A percentile compares a stretch with the other conserved stretches of the same genome.
These are phyloP conservation scores for Fusarium udum DNA, from an alignment of 2,329 filamentous ascomycete species.

Conservation along the genomic window DNA sequence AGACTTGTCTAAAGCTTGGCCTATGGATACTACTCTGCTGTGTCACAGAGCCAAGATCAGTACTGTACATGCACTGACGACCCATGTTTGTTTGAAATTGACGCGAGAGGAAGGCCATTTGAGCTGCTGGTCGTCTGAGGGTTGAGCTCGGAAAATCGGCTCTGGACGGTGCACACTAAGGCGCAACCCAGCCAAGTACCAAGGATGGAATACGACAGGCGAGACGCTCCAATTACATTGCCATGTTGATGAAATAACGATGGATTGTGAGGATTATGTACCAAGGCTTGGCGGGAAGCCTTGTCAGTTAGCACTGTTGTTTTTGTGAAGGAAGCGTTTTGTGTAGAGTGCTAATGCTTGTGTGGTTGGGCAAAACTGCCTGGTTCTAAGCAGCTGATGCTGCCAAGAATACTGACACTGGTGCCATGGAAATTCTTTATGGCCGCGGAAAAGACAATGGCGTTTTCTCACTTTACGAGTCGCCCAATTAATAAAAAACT, in stretches of 20 bases:
- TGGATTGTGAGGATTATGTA: background rate
- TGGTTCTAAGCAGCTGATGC: background rate
- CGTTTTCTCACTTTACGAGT: constrained; percentile 7
- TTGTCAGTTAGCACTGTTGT: background rate
- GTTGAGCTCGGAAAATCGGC: constrained; percentile 32
- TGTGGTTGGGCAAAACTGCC: background rate
- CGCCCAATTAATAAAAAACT: constrained; percentile 9
- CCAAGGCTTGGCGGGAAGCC: constrained; percentile 1
- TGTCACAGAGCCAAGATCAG: constrained; percentile 19
- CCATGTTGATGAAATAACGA: background rate
- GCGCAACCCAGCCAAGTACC: constrained; percentile 9
- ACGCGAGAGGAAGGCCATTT: constrained; percentile 9
- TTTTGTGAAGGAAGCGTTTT: background rate
- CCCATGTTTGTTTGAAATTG: constrained; percentile 20
- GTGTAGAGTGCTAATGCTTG: background rate
- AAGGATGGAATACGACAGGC: constrained; percentile 12
- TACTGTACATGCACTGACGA: background rate
- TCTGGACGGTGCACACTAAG: constrained; percentile 19
- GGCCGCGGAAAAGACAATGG: constrained; percentile 14
- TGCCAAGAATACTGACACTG: background rate
- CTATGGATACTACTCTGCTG: constrained; percentile 16
- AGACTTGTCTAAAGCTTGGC: constrained; percentile 28
- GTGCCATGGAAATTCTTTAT: background rate
- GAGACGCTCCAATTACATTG: constrained; percentile 9
- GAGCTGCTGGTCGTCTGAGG: constrained; percentile 3